phyloP scores from a whole-genome alignment of 2,329 filamentous ascomycete species.

The Malbranchea zuffiana region DNA sequence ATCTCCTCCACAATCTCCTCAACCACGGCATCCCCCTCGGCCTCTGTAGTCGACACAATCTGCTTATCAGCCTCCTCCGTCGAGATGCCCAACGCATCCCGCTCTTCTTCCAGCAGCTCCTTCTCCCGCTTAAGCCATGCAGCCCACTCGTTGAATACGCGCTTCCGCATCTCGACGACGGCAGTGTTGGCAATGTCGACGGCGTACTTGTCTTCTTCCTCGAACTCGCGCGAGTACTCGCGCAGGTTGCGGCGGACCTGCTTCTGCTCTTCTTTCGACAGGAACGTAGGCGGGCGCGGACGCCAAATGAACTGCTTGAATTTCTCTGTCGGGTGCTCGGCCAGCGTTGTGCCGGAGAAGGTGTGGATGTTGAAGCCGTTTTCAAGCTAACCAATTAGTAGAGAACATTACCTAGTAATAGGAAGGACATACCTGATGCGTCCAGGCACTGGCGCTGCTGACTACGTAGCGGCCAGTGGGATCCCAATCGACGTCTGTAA shows the following conservation, averaged over 20 bases:
- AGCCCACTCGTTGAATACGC: slow-evolving; percentile 77
- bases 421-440: slow-evolving; percentile 64
- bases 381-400: slow-evolving; percentile 61
- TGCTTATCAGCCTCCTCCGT: slow-evolving; percentile 52
- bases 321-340: slow-evolving; percentile 86
- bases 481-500: slow-evolving; percentile 97
- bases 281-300: slow-evolving; percentile 78
- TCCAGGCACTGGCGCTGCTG: slow-evolving; percentile 89
- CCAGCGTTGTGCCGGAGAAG: slow-evolving; percentile 79
- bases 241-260: slow-evolving; percentile 94
- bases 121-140: slow-evolving; percentile 68
- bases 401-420: background rate
- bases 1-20: slow-evolving; percentile 86
- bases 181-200: slow-evolving; percentile 89
- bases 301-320: slow-evolving; percentile 98
- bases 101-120: slow-evolving; percentile 61
- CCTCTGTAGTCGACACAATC: slow-evolving; percentile 42
- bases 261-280: slow-evolving; percentile 95
- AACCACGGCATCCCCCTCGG: slow-evolving; percentile 64
- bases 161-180: slow-evolving; percentile 77
- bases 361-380: slow-evolving; percentile 98
- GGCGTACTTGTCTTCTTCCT: slow-evolving; percentile 87
- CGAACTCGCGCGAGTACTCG: slow-evolving; percentile 89
- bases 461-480: slow-evolving; percentile 90
- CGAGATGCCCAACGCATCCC: slow-evolving; percentile 55